Conservation (phyloP, 2,329 filamentous ascomycete species). For the Ploettnerulaceae sp. region DNA sequence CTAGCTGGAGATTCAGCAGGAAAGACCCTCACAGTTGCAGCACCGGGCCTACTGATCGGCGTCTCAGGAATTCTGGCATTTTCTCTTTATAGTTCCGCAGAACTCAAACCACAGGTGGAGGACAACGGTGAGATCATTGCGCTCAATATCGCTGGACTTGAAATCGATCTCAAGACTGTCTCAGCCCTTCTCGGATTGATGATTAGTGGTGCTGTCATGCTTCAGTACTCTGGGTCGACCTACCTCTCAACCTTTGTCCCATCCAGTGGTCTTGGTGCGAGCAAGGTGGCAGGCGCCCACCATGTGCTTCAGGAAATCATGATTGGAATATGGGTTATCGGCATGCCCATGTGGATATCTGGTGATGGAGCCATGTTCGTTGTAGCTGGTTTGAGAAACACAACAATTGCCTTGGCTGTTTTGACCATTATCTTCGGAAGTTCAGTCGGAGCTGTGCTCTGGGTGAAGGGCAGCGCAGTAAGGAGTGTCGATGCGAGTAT, state of each 20-base stretch:
- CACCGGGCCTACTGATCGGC: conserved; percentile 16
- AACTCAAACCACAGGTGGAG: conserved; percentile 5
- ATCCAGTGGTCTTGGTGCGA: not conserved
- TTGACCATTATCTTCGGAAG: conserved; percentile 18
- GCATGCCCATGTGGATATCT: conserved; percentile 21
- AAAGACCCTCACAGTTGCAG: conserved; percentile 1
- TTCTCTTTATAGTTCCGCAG: conserved; percentile 17
- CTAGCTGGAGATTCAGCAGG: conserved; percentile 3
- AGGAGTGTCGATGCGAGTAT: conserved; percentile 17
- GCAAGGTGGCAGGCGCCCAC: conserved; percentile 10
- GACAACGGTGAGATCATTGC: conserved; percentile 11
- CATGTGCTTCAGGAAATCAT: conserved; percentile 17
- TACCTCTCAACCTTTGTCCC: conserved; percentile 9
- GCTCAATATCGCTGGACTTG: conserved; percentile 7
- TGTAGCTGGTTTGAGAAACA: conserved; percentile 17
- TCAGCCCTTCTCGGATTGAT: conserved; percentile 22
- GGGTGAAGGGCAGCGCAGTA: conserved; percentile 15
- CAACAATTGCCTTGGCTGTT: conserved; percentile 20
- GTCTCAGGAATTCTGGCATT: conserved; percentile 19
- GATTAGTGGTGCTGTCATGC: conserved; percentile 12
- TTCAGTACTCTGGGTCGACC: conserved; percentile 7
- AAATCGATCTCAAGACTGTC: conserved; percentile 19
- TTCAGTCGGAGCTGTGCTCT: conserved; percentile 17
- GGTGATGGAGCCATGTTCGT: conserved; percentile 4
- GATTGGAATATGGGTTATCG: conserved; percentile 23